Evolutionary conservation across 2,329 filamentous ascomycete species (phyloP), one percentile per base, ranked within the genome.

Genomic region (Blastomyces emzantsi): DNA sequence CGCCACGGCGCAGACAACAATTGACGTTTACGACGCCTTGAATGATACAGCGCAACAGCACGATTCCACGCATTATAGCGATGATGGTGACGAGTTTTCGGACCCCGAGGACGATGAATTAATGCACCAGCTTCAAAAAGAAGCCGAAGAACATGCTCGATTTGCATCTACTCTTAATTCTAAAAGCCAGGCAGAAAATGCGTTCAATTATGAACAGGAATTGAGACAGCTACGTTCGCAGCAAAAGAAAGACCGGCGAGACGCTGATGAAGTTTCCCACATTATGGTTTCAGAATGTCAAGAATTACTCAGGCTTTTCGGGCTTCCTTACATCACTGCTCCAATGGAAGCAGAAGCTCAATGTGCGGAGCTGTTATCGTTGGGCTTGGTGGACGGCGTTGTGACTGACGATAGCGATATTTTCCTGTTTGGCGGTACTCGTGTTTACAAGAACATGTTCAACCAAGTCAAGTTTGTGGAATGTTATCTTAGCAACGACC

Each of bases 391-490:
- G 9, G 95, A 99, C 73, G 94, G 95, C 15, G 96, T 99, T 66
- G 92, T 99, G 39, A 99, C 95, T 0, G 94, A 99, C 71, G 94
- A 99, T 73, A 95, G 90, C 2, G 94, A 99, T 79, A 95, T 88
- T 0, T 99, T 99, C 72, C 83, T 99, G 0, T 99, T 99, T 74
- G 95, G 94, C 22, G 95, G 94, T 47, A 99, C 92, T 0, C 84
- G 93, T 22, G 89, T 99, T 28, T 99, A 99, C 82, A 99, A 99
- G 76, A 99, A 99, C 79, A 96, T 99, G 92, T 99, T 99, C 81
- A 99, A 97, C 76, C 88, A 91, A 70, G 94, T 94, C 75, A 99
- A 99, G 74, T 96, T 91, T 70, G 94, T 99, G 52, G 94, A 99
- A 77, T 97, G 94, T 77, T 99, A 97, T 73, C 83, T 99, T 11